Evolutionary conservation across 2,329 filamentous ascomycete genomes (phyloP).

Genomic region (Colletotrichum sp.): DNA sequence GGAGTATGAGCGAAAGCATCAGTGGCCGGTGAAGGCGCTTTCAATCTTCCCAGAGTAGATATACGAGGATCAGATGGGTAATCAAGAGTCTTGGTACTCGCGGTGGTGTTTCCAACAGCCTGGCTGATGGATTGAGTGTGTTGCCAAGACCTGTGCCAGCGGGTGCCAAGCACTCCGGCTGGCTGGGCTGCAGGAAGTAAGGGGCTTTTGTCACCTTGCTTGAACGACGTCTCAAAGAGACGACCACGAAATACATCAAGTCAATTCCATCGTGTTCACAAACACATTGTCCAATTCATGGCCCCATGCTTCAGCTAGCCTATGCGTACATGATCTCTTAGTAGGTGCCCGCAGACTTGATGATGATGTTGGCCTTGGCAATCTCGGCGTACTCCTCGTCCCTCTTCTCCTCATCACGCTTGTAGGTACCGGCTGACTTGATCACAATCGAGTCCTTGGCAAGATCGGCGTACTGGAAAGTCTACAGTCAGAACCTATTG

Average conservation of each 20-base stretch:
- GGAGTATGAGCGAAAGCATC: neutral
- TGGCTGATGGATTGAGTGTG: neutral
- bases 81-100: neutral
- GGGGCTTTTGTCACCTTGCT: neutral
- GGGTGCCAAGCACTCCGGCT: accelerated
- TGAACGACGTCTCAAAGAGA: neutral
- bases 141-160: neutral
- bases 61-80: neutral
- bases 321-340: neutral
- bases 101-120: neutral
- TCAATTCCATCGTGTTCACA: neutral
- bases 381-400: neutral
- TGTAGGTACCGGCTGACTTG: neutral
- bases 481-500: neutral
- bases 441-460: neutral
- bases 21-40: neutral
- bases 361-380: neutral
- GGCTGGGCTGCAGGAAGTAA: neutral
- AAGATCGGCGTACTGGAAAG: neutral
- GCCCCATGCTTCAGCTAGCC: neutral
- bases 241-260: neutral
- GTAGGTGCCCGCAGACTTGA: neutral
- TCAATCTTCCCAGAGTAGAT: neutral
- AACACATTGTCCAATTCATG: neutral
- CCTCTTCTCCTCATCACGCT: neutral